Evolutionary conservation across 129 eudicot genomes (phyloP).

Genomic region (Glebionis coronaria): DNA sequence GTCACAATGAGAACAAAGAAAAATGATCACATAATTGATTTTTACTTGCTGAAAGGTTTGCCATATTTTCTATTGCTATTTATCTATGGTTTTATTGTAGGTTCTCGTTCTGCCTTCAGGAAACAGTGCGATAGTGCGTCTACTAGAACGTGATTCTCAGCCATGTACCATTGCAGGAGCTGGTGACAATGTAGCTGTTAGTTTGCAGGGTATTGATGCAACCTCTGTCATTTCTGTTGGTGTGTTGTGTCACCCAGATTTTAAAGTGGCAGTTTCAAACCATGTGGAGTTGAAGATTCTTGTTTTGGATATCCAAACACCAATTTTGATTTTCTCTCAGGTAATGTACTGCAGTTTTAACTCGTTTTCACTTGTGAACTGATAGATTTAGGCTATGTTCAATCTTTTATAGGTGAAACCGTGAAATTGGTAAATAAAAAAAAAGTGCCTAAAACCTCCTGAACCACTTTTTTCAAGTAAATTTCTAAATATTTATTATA

Average conservation of each 20-base stretch:
- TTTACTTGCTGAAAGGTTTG: not conserved
- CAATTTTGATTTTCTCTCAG: constrained; percentile 88
- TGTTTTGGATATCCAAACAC: constrained; percentile 64
- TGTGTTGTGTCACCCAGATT: constrained; percentile 93
- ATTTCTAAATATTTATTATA: too few relatives aligned
- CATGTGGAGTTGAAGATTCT: constrained; percentile 85
- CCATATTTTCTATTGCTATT: too few relatives aligned
- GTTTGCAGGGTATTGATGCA: constrained; percentile 74
- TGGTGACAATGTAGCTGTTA: constrained; percentile 80
- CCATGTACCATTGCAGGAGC: constrained; percentile 69
- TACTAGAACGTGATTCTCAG: constrained; percentile 75
- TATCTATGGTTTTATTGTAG: constrained; percentile 24
- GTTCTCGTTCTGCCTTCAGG: constrained; percentile 87
- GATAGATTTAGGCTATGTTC: not conserved
- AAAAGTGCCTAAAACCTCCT: too few relatives aligned
- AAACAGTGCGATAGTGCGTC: constrained; percentile 61
- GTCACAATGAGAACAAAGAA: not conserved
- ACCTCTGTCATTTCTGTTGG: constrained; percentile 65
- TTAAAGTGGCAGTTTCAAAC: constrained; percentile 60
- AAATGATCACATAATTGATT: not conserved
- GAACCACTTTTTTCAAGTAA: too few relatives aligned
- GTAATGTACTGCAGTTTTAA: constrained; percentile 21
- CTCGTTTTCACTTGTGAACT: not conserved
- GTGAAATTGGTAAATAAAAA: not conserved
- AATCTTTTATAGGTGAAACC: not conserved